A percentile compares a stretch with the other conserved stretches of the same genome.
Conservation (phyloP, 2,329 filamentous ascomycete genomes). For the Mollisiaceae sp. region DNA sequence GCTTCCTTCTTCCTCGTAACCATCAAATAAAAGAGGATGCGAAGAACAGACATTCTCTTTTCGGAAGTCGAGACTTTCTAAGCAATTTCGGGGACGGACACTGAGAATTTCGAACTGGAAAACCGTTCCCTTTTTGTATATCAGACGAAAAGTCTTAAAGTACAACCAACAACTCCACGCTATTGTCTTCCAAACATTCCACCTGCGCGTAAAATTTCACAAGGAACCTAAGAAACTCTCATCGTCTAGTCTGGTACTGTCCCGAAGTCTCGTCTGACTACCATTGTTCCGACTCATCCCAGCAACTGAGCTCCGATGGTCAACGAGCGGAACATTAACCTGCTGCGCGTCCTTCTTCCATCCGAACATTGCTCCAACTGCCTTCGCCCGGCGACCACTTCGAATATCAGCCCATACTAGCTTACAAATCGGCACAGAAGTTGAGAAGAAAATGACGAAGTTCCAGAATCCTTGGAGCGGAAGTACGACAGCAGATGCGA, state of each 20-base stretch:
- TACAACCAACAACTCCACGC: neutral
- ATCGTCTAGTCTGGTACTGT: neutral
- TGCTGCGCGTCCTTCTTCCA: neutral
- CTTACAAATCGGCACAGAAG: conserved; percentile 61
- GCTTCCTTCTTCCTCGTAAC: conserved; percentile 30
- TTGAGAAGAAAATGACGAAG: conserved; percentile 74
- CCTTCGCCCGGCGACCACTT: neutral
- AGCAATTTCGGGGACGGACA: too few relatives aligned
- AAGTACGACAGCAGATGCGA: conserved; percentile 73
- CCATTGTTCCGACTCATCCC: conserved; percentile 8
- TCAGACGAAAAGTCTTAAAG: too few relatives aligned
- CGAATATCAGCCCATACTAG: neutral
- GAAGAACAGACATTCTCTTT: too few relatives aligned
- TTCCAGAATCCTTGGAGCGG: conserved; percentile 88
- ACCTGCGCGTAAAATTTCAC: neutral
- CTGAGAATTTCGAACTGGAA: too few relatives aligned
- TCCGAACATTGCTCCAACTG: neutral
- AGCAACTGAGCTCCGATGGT: neutral
- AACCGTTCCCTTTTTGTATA: too few relatives aligned
- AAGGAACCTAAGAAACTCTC: conserved; percentile 4
- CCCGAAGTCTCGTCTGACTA: neutral
- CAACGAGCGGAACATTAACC: neutral
- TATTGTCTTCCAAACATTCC: neutral
- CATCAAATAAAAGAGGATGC: too few relatives aligned
- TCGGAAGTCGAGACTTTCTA: too few relatives aligned